A percentile compares a stretch with the other conserved stretches of the same genome.
phyloP scores from a whole-genome alignment of 805 yeast genomes.

The Metschnikowia arizonensis region DNA sequence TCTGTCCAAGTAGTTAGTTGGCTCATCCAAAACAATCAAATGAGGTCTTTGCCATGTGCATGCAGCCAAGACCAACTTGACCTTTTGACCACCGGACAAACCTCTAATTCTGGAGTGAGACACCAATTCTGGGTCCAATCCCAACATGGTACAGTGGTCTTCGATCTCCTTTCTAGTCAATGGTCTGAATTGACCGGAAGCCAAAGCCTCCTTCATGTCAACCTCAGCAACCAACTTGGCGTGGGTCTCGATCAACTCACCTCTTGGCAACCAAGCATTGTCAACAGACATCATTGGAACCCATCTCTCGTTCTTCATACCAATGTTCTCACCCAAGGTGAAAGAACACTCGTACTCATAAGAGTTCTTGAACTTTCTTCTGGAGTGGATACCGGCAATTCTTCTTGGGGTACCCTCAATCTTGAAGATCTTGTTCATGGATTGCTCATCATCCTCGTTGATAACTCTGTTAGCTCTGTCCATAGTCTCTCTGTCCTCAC shows the following conservation, averaged over 20 bases:
- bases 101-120: slow-evolving; percentile 99
- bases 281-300: slow-evolving; percentile 99
- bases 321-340: slow-evolving; percentile 96
- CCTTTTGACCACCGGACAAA: slow-evolving; percentile 99
- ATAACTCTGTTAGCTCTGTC: slow-evolving; percentile 99
- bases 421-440: slow-evolving; percentile 99
- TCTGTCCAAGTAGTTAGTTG: slow-evolving; percentile 98
- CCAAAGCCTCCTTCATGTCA: slow-evolving; percentile 99
- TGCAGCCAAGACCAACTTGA: slow-evolving; percentile 98
- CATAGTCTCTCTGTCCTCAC: slow-evolving; percentile 99
- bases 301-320: slow-evolving; percentile 99
- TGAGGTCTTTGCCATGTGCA: slow-evolving; percentile 99
- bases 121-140: slow-evolving; percentile 98
- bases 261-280: slow-evolving; percentile 99
- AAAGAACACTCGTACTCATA: slow-evolving; percentile 99
- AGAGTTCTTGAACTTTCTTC: slow-evolving; percentile 99
- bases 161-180: slow-evolving; percentile 99
- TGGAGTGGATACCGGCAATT: slow-evolving; percentile 86
- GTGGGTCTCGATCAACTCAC: slow-evolving; percentile 90
- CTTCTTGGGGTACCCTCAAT: slow-evolving; percentile 98
- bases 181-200: slow-evolving; percentile 99
- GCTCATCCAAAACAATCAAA: slow-evolving; percentile 98
- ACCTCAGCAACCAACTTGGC: slow-evolving; percentile 99
- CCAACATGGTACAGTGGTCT: slow-evolving; percentile 97
- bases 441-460: slow-evolving; percentile 93